Evolutionary conservation across 163 green algal genomes (phyloP).

Genomic region (Chloromonas sp.): DNA sequence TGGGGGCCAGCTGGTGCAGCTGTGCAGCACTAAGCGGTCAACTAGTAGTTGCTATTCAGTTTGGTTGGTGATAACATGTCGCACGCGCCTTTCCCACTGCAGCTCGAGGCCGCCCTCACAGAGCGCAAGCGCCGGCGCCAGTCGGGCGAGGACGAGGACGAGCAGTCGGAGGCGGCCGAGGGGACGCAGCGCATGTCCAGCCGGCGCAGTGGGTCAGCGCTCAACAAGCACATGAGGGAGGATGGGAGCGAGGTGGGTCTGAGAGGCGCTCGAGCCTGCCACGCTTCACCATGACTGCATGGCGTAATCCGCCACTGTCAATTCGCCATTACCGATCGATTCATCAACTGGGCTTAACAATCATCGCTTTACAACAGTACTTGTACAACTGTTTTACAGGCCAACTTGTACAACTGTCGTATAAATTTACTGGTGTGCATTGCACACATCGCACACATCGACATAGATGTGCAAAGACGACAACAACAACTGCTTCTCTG

Average conservation of each 20-base stretch:
- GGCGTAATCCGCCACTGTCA: neutral
- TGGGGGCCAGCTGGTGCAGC: neutral
- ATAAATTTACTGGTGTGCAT: no score
- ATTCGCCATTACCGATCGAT: no score
- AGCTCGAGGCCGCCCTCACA: conserved; percentile 8
- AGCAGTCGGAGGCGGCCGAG: conserved; percentile 34
- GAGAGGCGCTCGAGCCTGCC: neutral
- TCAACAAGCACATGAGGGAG: neutral
- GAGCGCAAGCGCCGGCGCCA: conserved; percentile 31
- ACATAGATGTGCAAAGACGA: neutral
- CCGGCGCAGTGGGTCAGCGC: neutral
- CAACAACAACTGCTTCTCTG: neutral
- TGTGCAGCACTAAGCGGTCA: neutral
- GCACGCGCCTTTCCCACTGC: neutral
- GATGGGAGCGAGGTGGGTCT: neutral
- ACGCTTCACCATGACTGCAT: neutral
- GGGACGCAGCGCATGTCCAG: neutral
- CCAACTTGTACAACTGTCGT: no score
- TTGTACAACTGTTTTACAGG: no score
- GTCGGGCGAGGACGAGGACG: conserved; percentile 28
- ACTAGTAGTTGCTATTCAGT: no score
- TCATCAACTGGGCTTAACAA: no score
- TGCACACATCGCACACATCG: neutral
- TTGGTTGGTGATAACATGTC: no score
- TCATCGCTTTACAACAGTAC: no score